phyloP scores from a whole-genome alignment of 164 flowering plant species.

The Kalanchoe fedtschenkoi region DNA sequence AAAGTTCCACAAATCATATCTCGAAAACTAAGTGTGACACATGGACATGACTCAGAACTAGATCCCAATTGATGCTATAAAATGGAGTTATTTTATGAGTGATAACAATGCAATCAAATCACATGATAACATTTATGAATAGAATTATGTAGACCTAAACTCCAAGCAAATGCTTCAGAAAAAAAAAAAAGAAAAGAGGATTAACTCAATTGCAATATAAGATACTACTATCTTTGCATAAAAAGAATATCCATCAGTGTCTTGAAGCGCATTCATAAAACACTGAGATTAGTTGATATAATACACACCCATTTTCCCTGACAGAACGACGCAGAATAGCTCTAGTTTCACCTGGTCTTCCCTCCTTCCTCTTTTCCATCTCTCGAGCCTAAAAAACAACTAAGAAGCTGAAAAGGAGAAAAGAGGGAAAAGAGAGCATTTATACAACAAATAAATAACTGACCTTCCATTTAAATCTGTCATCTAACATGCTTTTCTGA shows the following conservation, averaged over 20 bases:
- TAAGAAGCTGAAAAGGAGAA: not conserved
- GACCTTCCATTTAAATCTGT: slow-evolving; percentile 98
- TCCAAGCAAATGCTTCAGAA: no score
- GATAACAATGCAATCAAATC: no score
- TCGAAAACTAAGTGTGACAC: not conserved
- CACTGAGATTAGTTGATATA: not conserved
- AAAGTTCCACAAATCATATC: no score
- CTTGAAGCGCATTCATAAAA: no score
- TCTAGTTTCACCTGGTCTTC: slow-evolving; percentile 91
- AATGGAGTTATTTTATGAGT: no score
- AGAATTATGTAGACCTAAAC: no score
- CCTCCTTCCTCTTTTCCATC: slow-evolving; percentile 95
- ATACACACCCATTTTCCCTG: slow-evolving; percentile 78
- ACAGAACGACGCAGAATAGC: slow-evolving; percentile 86
- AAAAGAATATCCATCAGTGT: no score
- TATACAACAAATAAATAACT: not conserved
- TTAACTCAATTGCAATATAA: no score
- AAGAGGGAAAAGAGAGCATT: not conserved
- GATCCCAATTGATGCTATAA: no score
- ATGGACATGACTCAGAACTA: not conserved
- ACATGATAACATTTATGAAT: no score
- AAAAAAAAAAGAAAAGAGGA: no score
- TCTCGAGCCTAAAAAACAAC: slow-evolving; percentile 59
- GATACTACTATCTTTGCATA: no score
- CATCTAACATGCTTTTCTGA: slow-evolving; percentile 97